phyloP scores from a whole-genome alignment of 129 eudicot species.

The Flaveria trinervia region DNA sequence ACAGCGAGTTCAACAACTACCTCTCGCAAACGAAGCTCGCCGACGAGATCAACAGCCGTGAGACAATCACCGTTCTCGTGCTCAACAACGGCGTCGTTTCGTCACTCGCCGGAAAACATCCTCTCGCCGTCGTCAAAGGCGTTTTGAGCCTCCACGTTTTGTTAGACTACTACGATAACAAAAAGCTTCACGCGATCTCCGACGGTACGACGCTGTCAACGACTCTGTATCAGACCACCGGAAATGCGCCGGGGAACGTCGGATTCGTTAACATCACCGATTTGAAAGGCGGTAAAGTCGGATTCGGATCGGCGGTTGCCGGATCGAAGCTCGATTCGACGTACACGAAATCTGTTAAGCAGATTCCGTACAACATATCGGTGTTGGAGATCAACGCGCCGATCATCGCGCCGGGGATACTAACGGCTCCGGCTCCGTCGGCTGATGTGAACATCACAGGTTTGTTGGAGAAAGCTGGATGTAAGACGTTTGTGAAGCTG shows the following conservation, averaged over 20 bases:
- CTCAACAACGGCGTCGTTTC: constrained; percentile 34
- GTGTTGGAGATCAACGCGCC: constrained; percentile 38
- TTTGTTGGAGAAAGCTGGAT: constrained; percentile 43
- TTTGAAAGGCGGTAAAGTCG: constrained; percentile 78
- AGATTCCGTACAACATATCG: constrained; percentile 49
- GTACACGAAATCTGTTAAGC: constrained; percentile 59
- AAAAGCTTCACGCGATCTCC: constrained; percentile 49
- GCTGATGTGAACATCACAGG: constrained; percentile 62
- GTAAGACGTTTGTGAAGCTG: constrained; percentile 58
- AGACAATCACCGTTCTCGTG: constrained; percentile 37
- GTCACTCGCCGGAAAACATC: constrained; percentile 39
- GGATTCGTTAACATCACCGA: constrained; percentile 84
- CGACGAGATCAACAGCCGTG: constrained; percentile 45
- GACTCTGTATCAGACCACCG: constrained; percentile 80
- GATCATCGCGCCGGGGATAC: constrained; percentile 54
- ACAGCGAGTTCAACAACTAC: constrained; percentile 38
- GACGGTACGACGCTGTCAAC: constrained; percentile 68
- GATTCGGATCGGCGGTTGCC: constrained; percentile 73
- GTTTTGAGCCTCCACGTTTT: constrained; percentile 39
- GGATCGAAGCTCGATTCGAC: constrained; percentile 66
- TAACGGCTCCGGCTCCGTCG: constrained; percentile 64
- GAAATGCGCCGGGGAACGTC: constrained; percentile 51
- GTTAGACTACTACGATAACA: constrained; percentile 38
- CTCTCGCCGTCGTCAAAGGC: constrained; percentile 28
- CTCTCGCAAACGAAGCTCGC: constrained; percentile 38